A percentile compares a stretch with the other conserved stretches of the same genome.
These are phyloP conservation scores for Plasmodium fragile DNA, from an alignment of 169 alveolate species.

Conservation along the genomic window DNA sequence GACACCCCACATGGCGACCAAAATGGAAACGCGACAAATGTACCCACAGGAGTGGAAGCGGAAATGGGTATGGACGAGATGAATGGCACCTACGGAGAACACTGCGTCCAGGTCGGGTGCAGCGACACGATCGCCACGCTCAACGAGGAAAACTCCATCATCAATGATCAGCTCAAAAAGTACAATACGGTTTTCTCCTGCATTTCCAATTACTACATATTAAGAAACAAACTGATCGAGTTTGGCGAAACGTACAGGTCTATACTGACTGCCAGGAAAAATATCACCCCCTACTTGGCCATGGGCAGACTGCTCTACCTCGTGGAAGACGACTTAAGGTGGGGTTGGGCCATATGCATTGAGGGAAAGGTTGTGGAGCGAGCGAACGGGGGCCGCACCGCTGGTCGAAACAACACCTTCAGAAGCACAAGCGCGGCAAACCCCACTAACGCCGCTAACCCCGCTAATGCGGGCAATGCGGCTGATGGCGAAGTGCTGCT, in stretches of 20 bases:
- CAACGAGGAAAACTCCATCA: slow-evolving; percentile 48
- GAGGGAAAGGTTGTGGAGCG: slow-evolving; percentile 78
- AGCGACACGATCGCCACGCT: neutral
- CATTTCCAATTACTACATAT: slow-evolving; percentile 60
- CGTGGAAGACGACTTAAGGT: slow-evolving; percentile 79
- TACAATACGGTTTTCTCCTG: slow-evolving; percentile 38
- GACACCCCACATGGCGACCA: neutral
- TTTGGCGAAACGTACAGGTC: slow-evolving; percentile 57
- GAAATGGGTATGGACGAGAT: neutral
- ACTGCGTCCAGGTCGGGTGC: no score
- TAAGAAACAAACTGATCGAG: slow-evolving; percentile 32
- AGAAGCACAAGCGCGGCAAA: neutral
- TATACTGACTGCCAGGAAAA: slow-evolving; percentile 79
- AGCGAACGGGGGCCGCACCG: neutral
- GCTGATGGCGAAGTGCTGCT: neutral
- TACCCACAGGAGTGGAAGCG: neutral
- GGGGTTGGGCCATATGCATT: slow-evolving; percentile 89
- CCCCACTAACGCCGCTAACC: neutral
- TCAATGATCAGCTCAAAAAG: slow-evolving; percentile 68
- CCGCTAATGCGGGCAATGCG: neutral
- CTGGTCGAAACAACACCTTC: neutral
- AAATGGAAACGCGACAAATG: neutral
- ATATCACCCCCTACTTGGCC: slow-evolving; percentile 86
- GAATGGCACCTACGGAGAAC: neutral
- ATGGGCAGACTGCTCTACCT: slow-evolving; percentile 92